Base-by-base conservation (phyloP, 2,329 filamentous ascomycete species). In the Stemphylium lycopersici region DNA sequence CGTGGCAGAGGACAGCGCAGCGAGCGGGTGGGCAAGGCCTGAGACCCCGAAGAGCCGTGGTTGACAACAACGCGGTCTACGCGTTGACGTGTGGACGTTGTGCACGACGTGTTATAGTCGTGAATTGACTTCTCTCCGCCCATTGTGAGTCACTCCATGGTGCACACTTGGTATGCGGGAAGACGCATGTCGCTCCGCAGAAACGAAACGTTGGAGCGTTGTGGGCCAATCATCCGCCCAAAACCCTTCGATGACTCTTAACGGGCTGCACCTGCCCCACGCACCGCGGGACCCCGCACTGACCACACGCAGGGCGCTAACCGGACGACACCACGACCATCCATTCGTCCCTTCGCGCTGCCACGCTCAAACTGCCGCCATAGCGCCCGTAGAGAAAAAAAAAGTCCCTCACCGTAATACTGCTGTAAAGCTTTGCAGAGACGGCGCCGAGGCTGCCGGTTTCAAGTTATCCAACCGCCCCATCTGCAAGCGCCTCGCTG, bases 21-120 rank as follows among this genome's bases (percentile, higher is more conserved):
- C 54, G 56, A 59, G 52, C 54, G 56, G 41, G 69, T 66, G 71
- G 70, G 71, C 62, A 62, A 61, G 44, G 64, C 48, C 59, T 40
- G 48, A 64, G 62, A 72, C 71, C 70, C 70, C 60, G 63, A 72
- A 59, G 44, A 32, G 38, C 24, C 45, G 50, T 40, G 31, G 40
- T 44, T 44, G 49, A 47, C 48, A 59, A 62, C 60, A 65, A 73
- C 70, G 70, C 70, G 71, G 61, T 66, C 37, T 51, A 69, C 70
- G 69, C 69, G 70, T 59, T 52, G 55, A 60, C 50, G 55, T 54
- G 48, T 65, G 60, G 63, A 66, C 52, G 67, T 52, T 59, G 52
- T 65, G 38, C 55, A 42, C 59, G 61, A 62, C 72, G 71, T 74
- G 72, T 74, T 74, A 72, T 74, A 71, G 71, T 72, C 71, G 72